Conservation (phyloP, 176 grass and related monocot species). For the Neostapfia colusana region DNA sequence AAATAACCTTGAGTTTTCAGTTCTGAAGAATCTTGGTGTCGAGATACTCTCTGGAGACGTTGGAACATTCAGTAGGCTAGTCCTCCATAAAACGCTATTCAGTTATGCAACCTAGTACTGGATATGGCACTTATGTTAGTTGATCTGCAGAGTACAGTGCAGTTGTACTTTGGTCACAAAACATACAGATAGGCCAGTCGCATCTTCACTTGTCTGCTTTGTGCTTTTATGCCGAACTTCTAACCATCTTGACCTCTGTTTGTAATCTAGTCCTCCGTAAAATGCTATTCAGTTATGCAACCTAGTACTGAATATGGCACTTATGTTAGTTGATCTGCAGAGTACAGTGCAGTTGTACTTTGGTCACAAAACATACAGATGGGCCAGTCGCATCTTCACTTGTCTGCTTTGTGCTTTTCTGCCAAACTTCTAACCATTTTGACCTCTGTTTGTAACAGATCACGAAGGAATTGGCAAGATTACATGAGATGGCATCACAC, state of each 20-base stretch:
- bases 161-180: neutral
- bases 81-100: neutral
- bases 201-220: constrained; percentile 25
- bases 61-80: neutral
- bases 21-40: constrained; percentile 14
- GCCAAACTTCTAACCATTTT: neutral
- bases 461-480: constrained; percentile 71
- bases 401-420: constrained; percentile 24
- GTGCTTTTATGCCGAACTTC: constrained; percentile 1
- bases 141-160: neutral
- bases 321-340: neutral
- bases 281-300: too few relatives aligned
- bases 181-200: neutral
- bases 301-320: neutral
- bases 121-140: neutral
- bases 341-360: neutral
- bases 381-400: constrained; percentile 1
- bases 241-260: constrained; percentile 4
- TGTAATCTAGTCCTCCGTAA: too few relatives aligned
- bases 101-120: neutral
- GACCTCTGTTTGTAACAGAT: constrained; percentile 54
- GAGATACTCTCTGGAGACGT: too few relatives aligned
- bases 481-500: constrained; percentile 70
- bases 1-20: neutral
- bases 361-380: neutral